Evolutionary conservation across 1,139 yeast species (phyloP), one percentile per base, ranked within the genome.

Genomic region (Suhomyces ambrosiae): DNA sequence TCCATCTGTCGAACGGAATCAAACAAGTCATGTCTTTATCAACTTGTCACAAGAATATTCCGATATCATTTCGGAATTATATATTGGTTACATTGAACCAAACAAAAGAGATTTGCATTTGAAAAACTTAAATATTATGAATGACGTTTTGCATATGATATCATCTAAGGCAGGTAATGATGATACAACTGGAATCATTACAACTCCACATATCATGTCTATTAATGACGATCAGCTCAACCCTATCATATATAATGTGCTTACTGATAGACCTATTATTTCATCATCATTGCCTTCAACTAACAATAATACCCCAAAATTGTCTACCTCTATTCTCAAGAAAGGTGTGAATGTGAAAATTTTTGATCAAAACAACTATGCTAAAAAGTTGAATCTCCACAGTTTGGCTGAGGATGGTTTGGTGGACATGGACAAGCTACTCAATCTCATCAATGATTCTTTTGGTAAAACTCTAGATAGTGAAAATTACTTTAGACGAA

Each of bases 211-310:
- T 56, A 47, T 74, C 65, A 43, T 67, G 68, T 74, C 61, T 50
- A 52, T 69, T 43, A 63, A 67, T 52, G 58, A 68, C 48, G 71
- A 75, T 74, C 58, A 67, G 37, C 52, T 71, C 46, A 88, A 90
- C 56, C 97, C 98, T 0, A 76, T 92, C 26, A 79, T 92, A 8
- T 88, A 89, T 61, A 92, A 92, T 56, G 78, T 92, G 7, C 68
- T 92, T 27, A 92, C 98, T 0, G 97, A 92, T 58, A 69, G 97
- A 38, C 89, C 97, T 1, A 74, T 88, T n/a, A 82, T 92, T 11
- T 88, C 97, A 0, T 88, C 97, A 0, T 90, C 97, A 0, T 68
- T 92, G 29, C 97, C 98, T 0, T 80, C 87, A 27, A 68, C 80
- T n/a, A 74, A 78, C 43, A 68, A 71, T 35, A 68, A 80, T 34